Percentiles rank a stretch among this genome's conserved stretches.
Conservation (phyloP, 139 green algal species). For the Pleodorina starrii region DNA sequence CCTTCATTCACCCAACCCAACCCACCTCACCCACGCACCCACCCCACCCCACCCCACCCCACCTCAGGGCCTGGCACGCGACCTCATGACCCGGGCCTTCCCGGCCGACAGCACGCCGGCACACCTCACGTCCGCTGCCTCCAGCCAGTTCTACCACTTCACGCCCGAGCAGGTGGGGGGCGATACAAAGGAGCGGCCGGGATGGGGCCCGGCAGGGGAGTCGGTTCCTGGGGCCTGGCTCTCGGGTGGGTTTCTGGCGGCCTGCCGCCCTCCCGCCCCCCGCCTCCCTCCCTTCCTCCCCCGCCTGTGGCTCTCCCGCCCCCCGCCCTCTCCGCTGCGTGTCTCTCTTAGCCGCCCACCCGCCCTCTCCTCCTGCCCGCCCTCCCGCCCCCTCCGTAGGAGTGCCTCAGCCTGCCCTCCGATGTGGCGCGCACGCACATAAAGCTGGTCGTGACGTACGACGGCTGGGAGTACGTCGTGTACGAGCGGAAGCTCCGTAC, state of each 20-base stretch:
- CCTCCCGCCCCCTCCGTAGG: background rate
- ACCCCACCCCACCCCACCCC: too few relatives aligned
- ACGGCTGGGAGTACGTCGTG: constrained; percentile 56
- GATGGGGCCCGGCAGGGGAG: too few relatives aligned
- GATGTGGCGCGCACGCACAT: constrained; percentile 47
- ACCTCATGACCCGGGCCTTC: constrained; percentile 47
- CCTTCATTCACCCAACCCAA: too few relatives aligned
- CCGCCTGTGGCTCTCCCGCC: background rate
- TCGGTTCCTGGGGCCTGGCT: too few relatives aligned
- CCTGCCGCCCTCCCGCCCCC: too few relatives aligned
- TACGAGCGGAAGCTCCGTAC: constrained; percentile 25
- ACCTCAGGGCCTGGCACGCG: constrained; percentile 42
- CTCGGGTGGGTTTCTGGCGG: too few relatives aligned
- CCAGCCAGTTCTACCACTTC: constrained; percentile 44
- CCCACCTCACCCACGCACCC: too few relatives aligned
- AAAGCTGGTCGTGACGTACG: constrained; percentile 49
- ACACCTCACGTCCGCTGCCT: constrained; percentile 11
- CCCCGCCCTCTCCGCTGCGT: background rate
- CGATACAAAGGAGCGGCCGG: too few relatives aligned
- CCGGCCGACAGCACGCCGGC: background rate
- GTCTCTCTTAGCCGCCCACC: too few relatives aligned
- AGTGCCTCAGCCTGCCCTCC: constrained; percentile 43
- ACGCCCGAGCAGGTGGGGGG: constrained; percentile 37
- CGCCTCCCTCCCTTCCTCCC: too few relatives aligned
- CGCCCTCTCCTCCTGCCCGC: background rate